Evolutionary conservation across 2,329 filamentous ascomycete genomes (phyloP), one percentile per base, ranked within the genome.

Genomic region (Pseudogymnoascus sp.): DNA sequence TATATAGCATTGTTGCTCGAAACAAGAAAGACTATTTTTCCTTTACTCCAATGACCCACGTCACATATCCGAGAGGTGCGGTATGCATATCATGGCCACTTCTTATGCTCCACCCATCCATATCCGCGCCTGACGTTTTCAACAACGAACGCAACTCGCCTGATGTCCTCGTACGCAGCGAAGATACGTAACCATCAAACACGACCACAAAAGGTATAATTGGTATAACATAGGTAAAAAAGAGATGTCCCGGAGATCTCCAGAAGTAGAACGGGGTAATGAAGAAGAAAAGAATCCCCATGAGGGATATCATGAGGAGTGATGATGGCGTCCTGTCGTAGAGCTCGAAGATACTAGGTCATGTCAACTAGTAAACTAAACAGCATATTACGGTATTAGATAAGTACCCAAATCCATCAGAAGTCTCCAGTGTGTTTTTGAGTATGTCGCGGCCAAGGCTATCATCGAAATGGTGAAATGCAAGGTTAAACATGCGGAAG

Each of bases 401-500:
- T 56, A 38, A 13, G 68, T 67, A 79, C 77, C 81, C 86, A 68
- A 91, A 87, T 0, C 83, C 88, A 65, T 88, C 81, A 61, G 83
- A 82, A 0, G 83, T 89, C 68, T 83, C 78, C 38, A 90, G 73
- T 0, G 86, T 87, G 71, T 88, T 85, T 61, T 78, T 78, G 33
- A 93, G 72, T 31, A 91, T 87, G 7, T 79, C 78, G 26, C 72
- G 75, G 0, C 86, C 89, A 16, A 86, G 74, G 3, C 76, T 75
- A 69, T 91, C 86, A 65, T 86, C 81, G 68, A 92, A 92, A 75
- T 92, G 89, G 74, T 92, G 89, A 70, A 93, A 93, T 1, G 87
- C 83, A 1, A 91, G 78, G 71, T 87, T 89, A 73, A 89, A 92
- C 60, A 91, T 75, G 4, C 89, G 79, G 71, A 91, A 88, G 21